phyloP scores from a whole-genome alignment of 1,284 basidiomycete genomes.

The Puccinia novopanici region DNA sequence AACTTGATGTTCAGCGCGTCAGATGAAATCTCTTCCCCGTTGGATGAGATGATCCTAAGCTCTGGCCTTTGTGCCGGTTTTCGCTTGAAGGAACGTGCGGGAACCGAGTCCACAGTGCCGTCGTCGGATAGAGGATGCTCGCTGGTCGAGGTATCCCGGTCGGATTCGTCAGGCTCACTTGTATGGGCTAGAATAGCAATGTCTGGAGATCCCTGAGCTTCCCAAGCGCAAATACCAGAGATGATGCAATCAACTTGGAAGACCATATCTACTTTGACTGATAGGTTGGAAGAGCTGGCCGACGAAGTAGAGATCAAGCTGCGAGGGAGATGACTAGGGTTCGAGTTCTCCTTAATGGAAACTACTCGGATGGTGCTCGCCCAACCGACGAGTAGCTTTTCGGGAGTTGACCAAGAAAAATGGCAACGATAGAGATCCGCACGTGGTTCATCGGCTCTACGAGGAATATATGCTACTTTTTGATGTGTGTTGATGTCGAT shows the following conservation, averaged over 20 bases:
- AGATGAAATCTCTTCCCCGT: conserved; percentile 82
- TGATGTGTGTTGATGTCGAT: conserved; percentile 80
- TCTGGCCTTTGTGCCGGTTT: conserved; percentile 67
- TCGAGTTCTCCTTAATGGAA: conserved; percentile 32
- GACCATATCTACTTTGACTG: conserved; percentile 79
- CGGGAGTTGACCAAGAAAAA: conserved; percentile 85
- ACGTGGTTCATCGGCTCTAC: conserved; percentile 76
- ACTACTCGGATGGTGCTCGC: conserved; percentile 91
- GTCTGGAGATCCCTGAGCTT: conserved; percentile 25
- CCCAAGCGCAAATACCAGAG: conserved; percentile 76
- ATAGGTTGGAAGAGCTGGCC: conserved; percentile 51
- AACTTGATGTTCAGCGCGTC: conserved; percentile 79
- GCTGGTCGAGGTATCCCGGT: conserved; percentile 69
- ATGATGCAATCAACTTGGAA: conserved; percentile 96
- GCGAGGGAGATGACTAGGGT: conserved; percentile 12
- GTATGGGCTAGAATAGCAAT: conserved; percentile 48
- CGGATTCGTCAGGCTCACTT: conserved; percentile 30
- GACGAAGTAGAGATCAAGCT: conserved; percentile 12
- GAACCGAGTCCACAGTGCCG: conserved; percentile 71
- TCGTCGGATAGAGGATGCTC: conserved; percentile 63
- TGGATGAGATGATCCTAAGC: conserved; percentile 82
- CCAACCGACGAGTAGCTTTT: conserved; percentile 87
- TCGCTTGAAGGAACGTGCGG: conserved; percentile 65
- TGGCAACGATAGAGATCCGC: conserved; percentile 91
- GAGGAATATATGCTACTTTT: conserved; percentile 82